A percentile compares a stretch with the other conserved stretches of the same genome.
Evolutionary conservation across 192 early-diverging fungal species (phyloP).

Genomic region (Chytriomyces sp.): DNA sequence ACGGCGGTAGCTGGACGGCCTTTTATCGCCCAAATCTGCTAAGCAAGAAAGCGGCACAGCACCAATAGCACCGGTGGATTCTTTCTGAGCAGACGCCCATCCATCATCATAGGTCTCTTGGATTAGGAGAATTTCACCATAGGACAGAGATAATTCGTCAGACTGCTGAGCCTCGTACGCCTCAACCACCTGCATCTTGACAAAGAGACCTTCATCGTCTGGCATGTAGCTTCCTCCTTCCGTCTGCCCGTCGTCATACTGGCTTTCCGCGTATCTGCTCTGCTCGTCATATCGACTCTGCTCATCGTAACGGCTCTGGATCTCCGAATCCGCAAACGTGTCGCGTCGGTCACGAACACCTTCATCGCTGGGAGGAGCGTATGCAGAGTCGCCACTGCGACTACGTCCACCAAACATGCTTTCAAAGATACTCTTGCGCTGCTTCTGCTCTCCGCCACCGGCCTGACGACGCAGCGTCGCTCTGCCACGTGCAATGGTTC

Average conservation of each 20-base stretch:
- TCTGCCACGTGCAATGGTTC: constrained; percentile 22
- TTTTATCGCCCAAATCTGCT: constrained; percentile 8
- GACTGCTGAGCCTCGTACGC: constrained; percentile 9
- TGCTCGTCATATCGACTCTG: neutral
- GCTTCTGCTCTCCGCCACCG: neutral
- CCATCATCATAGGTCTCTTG: constrained; percentile 25
- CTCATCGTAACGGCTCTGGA: neutral
- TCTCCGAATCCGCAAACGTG: neutral
- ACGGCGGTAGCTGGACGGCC: neutral
- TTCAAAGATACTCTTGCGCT: constrained; percentile 20
- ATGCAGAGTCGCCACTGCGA: neutral
- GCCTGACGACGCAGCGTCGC: constrained; percentile 11
- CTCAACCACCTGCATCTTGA: constrained; percentile 21
- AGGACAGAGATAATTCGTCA: constrained; percentile 15
- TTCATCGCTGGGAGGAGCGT: neutral
- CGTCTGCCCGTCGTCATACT: neutral
- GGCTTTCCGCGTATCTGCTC: neutral
- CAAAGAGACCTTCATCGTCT: constrained; percentile 6
- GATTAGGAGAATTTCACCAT: constrained; percentile 20
- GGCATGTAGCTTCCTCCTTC: neutral
- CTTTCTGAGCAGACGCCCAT: constrained; percentile 39
- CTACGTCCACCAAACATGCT: constrained; percentile 11
- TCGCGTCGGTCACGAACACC: neutral
- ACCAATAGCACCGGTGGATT: constrained; percentile 34
- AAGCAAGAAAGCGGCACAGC: constrained; percentile 40